Base-by-base conservation (phyloP, 1,284 basidiomycete species). In the Bjerkandera adusta region DNA sequence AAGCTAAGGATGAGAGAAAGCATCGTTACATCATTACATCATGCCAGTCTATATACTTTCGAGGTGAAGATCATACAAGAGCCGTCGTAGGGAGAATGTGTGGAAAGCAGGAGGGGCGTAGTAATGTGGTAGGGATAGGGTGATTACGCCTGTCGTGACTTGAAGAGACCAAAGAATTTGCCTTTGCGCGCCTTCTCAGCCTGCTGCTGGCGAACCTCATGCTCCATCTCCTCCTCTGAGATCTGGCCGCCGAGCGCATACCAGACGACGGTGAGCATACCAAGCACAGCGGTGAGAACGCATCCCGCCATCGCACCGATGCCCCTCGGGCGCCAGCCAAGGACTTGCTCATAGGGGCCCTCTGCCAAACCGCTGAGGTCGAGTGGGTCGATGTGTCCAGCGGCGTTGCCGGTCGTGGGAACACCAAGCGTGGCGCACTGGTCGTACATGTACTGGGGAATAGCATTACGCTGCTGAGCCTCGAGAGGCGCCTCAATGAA, bases 271-370 rank as follows among this genome's bases (percentile, higher is more conserved):
- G 81, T 79, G 2, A 71, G 61, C 77, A 95, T 85, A 1, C 95
- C 94, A 39, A 95, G 57, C 21, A 91, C 70, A 1, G 90, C 92
- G 1, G 89, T 82, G 49, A 96, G 67, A 45, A 94, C 83, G 60
- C 91, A 93, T 62, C 89, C 93, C 1, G 82, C 77, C 75, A 98
- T 82, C 18, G 94, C 93, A 24, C 82, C 81, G 51, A 92, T 89
- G 22, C 88, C 92, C 64, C 77, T 83, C 21, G 83, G 66, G 47
- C 79, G 81, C 91, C 91, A 95, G n/a, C 89, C 89, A 40, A 84
- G 63, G 38, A 73, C 69, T 63, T 90, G 88, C 15, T 70, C 75
- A 71, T 65, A 89, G 12, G 89, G 89, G 6, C 89, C 89, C 12
- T 75, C 54, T 3, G 68, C 68, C 15, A 87, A 68, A 0, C 89